Evolutionary conservation across 306 rosid genomes (phyloP).

Genomic region (Sindora glabra): DNA sequence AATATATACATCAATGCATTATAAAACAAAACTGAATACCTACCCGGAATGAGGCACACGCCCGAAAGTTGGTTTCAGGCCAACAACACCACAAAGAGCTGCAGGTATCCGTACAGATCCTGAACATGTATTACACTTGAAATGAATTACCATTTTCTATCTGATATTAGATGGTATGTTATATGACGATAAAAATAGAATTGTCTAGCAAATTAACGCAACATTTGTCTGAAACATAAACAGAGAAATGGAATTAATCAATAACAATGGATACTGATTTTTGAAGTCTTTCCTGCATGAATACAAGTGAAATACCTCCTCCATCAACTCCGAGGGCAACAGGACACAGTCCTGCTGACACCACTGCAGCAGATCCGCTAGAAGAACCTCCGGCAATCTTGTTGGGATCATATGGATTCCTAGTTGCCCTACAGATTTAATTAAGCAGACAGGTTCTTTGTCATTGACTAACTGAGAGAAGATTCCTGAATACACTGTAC

Average conservation of each 20-base stretch:
- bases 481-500: background rate
- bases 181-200: background rate
- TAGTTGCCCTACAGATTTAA: constrained; percentile 44
- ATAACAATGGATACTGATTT: constrained; percentile 5
- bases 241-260: background rate
- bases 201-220: background rate
- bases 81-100: constrained; percentile 86
- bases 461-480: constrained; percentile 5
- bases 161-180: background rate
- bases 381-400: constrained; percentile 90
- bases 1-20: constrained; percentile 7
- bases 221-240: background rate
- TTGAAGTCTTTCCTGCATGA: too few relatives aligned
- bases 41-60: constrained; percentile 83
- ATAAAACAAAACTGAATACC: constrained; percentile 15
- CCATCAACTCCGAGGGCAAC: constrained; percentile 95
- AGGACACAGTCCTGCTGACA: constrained; percentile 89
- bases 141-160: background rate
- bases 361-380: constrained; percentile 92
- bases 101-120: constrained; percentile 99
- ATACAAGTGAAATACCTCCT: constrained; percentile 59
- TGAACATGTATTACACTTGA: constrained; percentile 21
- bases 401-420: constrained; percentile 62
- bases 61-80: constrained; percentile 80
- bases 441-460: constrained; percentile 1